Conservation (phyloP, 202 grass and related monocot species). For the Dendrocalamus latiflorus region DNA sequence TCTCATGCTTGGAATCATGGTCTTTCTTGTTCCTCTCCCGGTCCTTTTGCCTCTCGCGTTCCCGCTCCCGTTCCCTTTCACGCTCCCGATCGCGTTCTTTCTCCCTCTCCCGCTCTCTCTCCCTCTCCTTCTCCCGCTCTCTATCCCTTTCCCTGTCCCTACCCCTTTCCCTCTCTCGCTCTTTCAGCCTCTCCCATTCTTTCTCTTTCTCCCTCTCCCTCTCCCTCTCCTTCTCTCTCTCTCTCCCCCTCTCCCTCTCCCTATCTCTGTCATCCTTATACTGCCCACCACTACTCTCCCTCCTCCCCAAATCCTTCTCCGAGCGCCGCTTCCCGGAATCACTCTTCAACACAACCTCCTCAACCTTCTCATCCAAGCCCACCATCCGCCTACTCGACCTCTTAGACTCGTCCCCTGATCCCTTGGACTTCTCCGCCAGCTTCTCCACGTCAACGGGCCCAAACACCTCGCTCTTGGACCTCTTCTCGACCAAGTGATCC, state of each 20-base stretch:
- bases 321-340: slow-evolving; percentile 53
- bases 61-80: slow-evolving; percentile 36
- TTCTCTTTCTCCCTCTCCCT: too few relatives aligned
- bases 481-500: slow-evolving; percentile 60
- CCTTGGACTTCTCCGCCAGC: slow-evolving; percentile 50
- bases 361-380: slow-evolving; percentile 46
- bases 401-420: slow-evolving; percentile 57
- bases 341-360: slow-evolving; percentile 51
- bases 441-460: slow-evolving; percentile 57
- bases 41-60: slow-evolving; percentile 41
- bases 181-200: slow-evolving; percentile 55
- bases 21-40: slow-evolving; percentile 57
- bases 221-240: slow-evolving; percentile 40
- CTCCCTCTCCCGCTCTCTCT: slow-evolving; percentile 33
- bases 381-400: slow-evolving; percentile 45
- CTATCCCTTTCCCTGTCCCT: slow-evolving; percentile 51
- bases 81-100: slow-evolving; percentile 44
- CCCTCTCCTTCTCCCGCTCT: slow-evolving; percentile 37
- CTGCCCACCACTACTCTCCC: slow-evolving; percentile 46
- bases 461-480: slow-evolving; percentile 61
- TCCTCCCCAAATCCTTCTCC: slow-evolving; percentile 51
- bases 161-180: slow-evolving; percentile 49
- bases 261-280: slow-evolving; percentile 59
- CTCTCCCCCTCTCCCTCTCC: slow-evolving; percentile 45
- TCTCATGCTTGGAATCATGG: slow-evolving; percentile 56